Base-by-base conservation (phyloP, 192 early-diverging fungal genomes). In the Rhizoclosmatium globosum region DNA sequence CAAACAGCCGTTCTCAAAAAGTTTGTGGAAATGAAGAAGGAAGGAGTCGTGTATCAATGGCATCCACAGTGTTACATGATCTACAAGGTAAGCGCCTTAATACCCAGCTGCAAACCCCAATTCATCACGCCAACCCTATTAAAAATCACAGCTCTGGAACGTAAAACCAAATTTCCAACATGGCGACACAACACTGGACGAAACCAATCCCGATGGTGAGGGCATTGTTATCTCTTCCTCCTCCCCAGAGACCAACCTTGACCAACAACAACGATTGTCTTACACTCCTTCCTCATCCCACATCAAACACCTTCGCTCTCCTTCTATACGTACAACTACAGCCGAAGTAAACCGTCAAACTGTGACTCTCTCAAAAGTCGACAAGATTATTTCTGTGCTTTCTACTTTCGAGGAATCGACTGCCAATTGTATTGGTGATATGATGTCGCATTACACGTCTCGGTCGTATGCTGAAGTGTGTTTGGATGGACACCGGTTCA, bases 61-160 rank as follows among this genome's bases (percentile, higher is more conserved):
- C 98, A 99, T 82, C 97, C 97, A 4, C 95, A 97, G 80, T 99
- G 98, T 83, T 99, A 99, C 85, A 99, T 99, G 98, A 98, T 99
- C 62, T 95, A 96, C 86, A 97, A 98, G 91, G 93, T 95, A 84
- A 46, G 86, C 3, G 1, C 19, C 50, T 77, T 39, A 47, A 31
- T 0, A 31, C 31, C 31, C 31, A 31, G 31, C 31, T 31, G 31
- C 31, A 31, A 31, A 31, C 31, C 31, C 31, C 31, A 31, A 31
- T 31, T 31, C 31, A 31, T 31, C 31, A 31, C 31, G 31, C 31
- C 31, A 31, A 31, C 31, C 31, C 31, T 31, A 31, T 31, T 31
- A 31, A 31, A 31, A 31, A 31, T 31, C 31, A 31, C 76, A 85
- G 84, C 78, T 86, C 2, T 89, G 85, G 85, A 85, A 87, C 58